These are phyloP conservation scores for Trichophyton simii DNA, from an alignment of 2,329 filamentous ascomycete species.

Conservation along the genomic window DNA sequence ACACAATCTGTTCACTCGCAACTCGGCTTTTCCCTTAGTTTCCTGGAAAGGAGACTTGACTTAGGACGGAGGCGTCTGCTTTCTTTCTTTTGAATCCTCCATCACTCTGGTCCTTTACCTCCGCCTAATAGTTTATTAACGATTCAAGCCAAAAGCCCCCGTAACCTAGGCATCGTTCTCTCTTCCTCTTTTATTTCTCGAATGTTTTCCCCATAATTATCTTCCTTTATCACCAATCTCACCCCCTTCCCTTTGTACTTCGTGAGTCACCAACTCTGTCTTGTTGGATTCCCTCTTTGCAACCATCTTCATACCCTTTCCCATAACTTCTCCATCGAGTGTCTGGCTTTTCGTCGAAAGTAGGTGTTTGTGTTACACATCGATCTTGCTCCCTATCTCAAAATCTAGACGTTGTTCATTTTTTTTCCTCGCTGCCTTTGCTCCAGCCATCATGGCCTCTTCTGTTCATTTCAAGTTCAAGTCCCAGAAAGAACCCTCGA, in stretches of 20 bases:
- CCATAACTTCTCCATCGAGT: not conserved
- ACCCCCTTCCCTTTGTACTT: not conserved
- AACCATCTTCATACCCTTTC: not conserved
- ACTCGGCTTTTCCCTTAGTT: not conserved
- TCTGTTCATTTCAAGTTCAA: conserved; percentile 99
- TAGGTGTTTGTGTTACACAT: conserved; percentile 4
- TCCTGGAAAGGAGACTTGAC: not conserved
- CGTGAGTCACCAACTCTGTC: not conserved
- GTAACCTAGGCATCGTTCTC: not conserved
- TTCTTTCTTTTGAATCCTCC: not conserved
- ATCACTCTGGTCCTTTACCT: not conserved
- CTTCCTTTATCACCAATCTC: not conserved
- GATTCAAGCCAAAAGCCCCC: not conserved
- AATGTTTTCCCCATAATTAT: not conserved
- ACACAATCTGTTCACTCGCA: conserved; percentile 1
- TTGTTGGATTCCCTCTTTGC: not conserved
- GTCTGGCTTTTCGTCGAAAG: not conserved
- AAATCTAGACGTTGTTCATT: conserved; percentile 14
- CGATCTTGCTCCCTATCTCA: conserved; percentile 6
- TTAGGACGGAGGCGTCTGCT: not conserved
- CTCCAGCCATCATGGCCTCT: conserved; percentile 58
- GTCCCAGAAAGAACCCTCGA: conserved; percentile 87
- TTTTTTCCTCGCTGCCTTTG: conserved; percentile 6
- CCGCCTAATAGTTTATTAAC: not conserved
- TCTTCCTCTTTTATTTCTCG: not conserved